phyloP scores from a whole-genome alignment of 2,329 filamentous ascomycete species.

The Fusarium albidum region DNA sequence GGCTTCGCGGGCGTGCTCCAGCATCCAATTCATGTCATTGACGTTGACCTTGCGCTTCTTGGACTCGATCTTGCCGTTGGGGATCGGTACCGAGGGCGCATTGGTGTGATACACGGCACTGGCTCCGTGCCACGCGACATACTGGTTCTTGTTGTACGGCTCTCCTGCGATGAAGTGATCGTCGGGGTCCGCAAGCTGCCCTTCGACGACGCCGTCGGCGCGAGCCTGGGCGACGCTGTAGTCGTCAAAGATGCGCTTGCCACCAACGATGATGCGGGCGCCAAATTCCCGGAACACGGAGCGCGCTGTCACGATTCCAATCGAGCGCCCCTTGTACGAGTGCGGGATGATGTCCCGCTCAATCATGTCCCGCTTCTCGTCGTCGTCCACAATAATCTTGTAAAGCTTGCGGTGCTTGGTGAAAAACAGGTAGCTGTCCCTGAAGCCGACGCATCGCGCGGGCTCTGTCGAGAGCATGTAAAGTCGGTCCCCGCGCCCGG shows the following conservation, averaged over 20 bases:
- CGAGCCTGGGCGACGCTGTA: conserved; percentile 82
- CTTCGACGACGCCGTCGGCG: conserved; percentile 82
- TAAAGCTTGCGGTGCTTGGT: conserved; percentile 95
- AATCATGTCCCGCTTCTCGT: conserved; percentile 97
- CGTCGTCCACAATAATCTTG: conserved; percentile 97
- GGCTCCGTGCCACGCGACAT: conserved; percentile 97
- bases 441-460: conserved; percentile 93
- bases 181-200: conserved; percentile 89
- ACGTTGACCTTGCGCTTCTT: conserved; percentile 89
- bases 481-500: conserved; percentile 81
- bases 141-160: conserved; percentile 98
- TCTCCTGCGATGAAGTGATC: conserved; percentile 81
- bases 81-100: conserved; percentile 77
- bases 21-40: conserved; percentile 95
- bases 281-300: conserved; percentile 98
- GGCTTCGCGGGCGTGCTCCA: conserved; percentile 90
- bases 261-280: conserved; percentile 91
- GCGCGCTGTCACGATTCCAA: conserved; percentile 94
- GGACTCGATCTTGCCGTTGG: conserved; percentile 77
- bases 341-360: conserved; percentile 95
- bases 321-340: conserved; percentile 97
- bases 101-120: conserved; percentile 94
- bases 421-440: conserved; percentile 98
- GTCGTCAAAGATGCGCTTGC: conserved; percentile 85
- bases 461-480: conserved; percentile 99